A percentile compares a stretch with the other conserved stretches of the same genome.
These are phyloP conservation scores for Moesziomyces parantarcticus DNA, from an alignment of 1,284 basidiomycete genomes.

Conservation along the genomic window DNA sequence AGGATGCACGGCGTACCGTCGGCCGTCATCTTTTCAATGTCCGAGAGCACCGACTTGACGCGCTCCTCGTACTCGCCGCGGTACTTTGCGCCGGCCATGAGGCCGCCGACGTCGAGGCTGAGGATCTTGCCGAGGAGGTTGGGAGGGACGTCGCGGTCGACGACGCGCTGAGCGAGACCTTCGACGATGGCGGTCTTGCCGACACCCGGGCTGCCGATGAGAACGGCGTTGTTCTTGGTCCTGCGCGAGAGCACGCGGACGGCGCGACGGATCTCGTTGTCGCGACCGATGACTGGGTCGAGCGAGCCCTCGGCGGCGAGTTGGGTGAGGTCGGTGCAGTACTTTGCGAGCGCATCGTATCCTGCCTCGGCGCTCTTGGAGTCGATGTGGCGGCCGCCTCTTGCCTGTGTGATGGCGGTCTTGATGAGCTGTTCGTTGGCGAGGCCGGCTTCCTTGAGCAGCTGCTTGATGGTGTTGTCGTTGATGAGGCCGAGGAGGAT, in stretches of 20 bases:
- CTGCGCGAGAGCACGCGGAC: slow-evolving; percentile 69
- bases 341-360: slow-evolving; percentile 68
- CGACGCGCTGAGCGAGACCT: slow-evolving; percentile 93
- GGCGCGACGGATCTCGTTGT: slow-evolving; percentile 65
- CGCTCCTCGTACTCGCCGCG: slow-evolving; percentile 98
- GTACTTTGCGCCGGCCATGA: slow-evolving; percentile 96
- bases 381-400: slow-evolving; percentile 84
- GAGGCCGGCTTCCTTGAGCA: slow-evolving; percentile 80
- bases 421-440: slow-evolving; percentile 78
- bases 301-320: slow-evolving; percentile 71
- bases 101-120: slow-evolving; percentile 86
- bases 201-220: slow-evolving; percentile 75
- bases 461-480: slow-evolving; percentile 75
- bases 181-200: slow-evolving; percentile 82
- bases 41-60: slow-evolving; percentile 86
- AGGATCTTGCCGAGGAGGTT: slow-evolving; percentile 84
- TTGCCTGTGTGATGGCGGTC: slow-evolving; percentile 81
- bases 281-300: slow-evolving; percentile 73
- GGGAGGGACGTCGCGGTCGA: slow-evolving; percentile 94
- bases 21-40: slow-evolving; percentile 90
- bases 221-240: slow-evolving; percentile 91
- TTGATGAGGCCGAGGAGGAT: slow-evolving; percentile 80
- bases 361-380: slow-evolving; percentile 75
- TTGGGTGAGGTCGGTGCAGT: slow-evolving; percentile 73
- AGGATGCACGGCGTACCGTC: slow-evolving; percentile 87